Evolutionary conservation across 2,329 filamentous ascomycete genomes (phyloP), one percentile per base, ranked within the genome.

Genomic region (Pseudomassariella vexata): DNA sequence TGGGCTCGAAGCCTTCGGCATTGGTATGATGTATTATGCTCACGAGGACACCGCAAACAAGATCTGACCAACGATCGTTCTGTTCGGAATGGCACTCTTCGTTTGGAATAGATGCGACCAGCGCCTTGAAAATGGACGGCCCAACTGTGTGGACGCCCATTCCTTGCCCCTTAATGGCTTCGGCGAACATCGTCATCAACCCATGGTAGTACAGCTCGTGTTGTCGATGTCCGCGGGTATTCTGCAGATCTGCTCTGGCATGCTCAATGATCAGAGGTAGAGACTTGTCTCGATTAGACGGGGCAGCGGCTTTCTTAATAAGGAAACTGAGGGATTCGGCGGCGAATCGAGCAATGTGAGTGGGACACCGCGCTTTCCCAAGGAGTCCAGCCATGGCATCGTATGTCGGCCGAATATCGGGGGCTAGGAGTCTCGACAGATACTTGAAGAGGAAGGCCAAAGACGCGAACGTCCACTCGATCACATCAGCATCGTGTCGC

Each of bases 361-460:
- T 76, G 43, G 90, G 92, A 43, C 90, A 86, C 35, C 77, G 77
- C 36, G 80, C 70, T 56, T 84, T 89, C 41, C 90, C 92, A 19
- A 98, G 73, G 32, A 96, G 71, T 3, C 88, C 82, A 1, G 84
- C 75, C 65, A 98, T 78, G 32, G 92, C 76, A 50, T 86, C 76
- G 53, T 87, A 89, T 2, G 94, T 81, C 28, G 90, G 87, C 40
- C 85, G 72, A 41, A 98, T 62, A 52, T 98, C 85, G 4, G 87
- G 82, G 0, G 92, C 84, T 15, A 98, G 62, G 1, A 96, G 72
- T 42, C 86, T 80, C 3, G 88, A 94, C 5, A 98, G 74, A 52
- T 96, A 96, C 55, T 98, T 98, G 74, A 98, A 95, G 24, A 96
- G 69, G 69, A 94, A 98, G 27, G 92, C 88, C 35, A 98, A 68